phyloP scores from a whole-genome alignment of 2,329 filamentous ascomycete genomes.

The Claviceps africana region DNA sequence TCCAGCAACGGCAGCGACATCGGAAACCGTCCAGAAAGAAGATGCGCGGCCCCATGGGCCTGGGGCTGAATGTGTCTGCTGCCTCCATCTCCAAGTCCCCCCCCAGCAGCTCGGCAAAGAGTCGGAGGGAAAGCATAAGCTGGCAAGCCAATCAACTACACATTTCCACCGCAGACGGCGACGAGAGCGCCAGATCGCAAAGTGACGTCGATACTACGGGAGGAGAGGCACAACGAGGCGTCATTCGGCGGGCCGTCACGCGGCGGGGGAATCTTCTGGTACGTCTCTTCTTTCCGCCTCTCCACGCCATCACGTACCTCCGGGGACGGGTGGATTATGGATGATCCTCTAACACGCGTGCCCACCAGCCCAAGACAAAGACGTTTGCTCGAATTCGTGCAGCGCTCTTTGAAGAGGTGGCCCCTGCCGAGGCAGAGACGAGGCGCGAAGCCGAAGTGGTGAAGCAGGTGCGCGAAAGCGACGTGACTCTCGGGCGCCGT shows the following conservation, averaged over 20 bases:
- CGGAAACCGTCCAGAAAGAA: constrained; percentile 51
- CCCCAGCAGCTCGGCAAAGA: constrained; percentile 37
- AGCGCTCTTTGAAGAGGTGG: constrained; percentile 73
- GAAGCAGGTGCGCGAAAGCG: constrained; percentile 83
- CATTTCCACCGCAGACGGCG: constrained; percentile 54
- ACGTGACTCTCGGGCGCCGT: constrained; percentile 46
- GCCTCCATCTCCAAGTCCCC: constrained; percentile 56
- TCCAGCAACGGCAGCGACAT: constrained; percentile 62
- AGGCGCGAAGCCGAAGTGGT: constrained; percentile 90
- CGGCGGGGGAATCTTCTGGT: constrained; percentile 80
- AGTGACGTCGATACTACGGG: constrained; percentile 36
- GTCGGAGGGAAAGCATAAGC: constrained; percentile 75
- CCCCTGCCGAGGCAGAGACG: constrained; percentile 78
- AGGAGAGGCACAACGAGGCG: constrained; percentile 51
- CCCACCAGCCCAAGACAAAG: constrained; percentile 74
- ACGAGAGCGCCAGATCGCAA: constrained; percentile 58
- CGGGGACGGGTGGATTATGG: background rate
- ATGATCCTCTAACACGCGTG: background rate
- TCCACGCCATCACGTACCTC: background rate
- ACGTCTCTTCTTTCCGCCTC: constrained; percentile 10
- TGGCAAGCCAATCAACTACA: constrained; percentile 81
- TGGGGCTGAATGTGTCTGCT: constrained; percentile 34
- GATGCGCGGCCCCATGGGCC: constrained; percentile 31
- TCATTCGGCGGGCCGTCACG: constrained; percentile 72
- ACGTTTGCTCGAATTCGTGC: constrained; percentile 88